phyloP scores from a whole-genome alignment of 2,329 filamentous ascomycete genomes.

The Aspergillus melleus region DNA sequence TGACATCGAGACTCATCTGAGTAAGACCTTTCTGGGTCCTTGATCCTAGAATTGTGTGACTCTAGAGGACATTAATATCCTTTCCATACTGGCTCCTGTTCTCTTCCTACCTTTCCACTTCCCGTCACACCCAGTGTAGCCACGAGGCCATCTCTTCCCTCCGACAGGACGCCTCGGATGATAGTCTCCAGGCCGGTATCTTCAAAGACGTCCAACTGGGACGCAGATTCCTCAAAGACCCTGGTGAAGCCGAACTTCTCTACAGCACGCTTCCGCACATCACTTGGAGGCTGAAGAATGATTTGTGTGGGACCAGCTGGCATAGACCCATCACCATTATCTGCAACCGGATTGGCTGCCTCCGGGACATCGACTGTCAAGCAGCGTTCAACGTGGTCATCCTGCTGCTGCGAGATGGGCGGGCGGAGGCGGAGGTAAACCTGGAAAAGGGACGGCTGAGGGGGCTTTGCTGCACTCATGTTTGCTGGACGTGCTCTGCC shows the following conservation, averaged over 20 bases:
- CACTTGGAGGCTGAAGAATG: conserved; percentile 76
- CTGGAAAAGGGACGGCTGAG: conserved; percentile 72
- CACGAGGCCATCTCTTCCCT: conserved; percentile 83
- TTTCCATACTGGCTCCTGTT: background rate
- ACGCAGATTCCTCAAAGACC: conserved; percentile 84
- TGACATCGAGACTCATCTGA: conserved; percentile 84
- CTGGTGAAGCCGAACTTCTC: conserved; percentile 94
- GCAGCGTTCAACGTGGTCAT: conserved; percentile 61
- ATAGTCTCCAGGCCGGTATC: conserved; percentile 73
- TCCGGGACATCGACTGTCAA: conserved; percentile 69
- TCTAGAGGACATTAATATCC: conserved; percentile 55
- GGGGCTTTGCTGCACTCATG: conserved; percentile 48
- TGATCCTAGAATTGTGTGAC: conserved; percentile 91
- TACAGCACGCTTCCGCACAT: conserved; percentile 78
- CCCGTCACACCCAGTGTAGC: conserved; percentile 93
- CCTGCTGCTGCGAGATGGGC: conserved; percentile 48
- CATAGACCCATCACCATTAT: conserved; percentile 28
- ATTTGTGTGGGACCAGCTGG: conserved; percentile 63
- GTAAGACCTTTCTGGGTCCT: conserved; percentile 83
- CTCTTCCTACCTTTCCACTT: conserved; percentile 79
- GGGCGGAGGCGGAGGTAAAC: conserved; percentile 85
- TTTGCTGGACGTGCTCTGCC: conserved; percentile 10
- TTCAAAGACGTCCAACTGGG: conserved; percentile 83
- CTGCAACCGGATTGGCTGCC: conserved; percentile 30
- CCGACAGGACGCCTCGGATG: conserved; percentile 77